Base-by-base conservation (phyloP, 805 yeast genomes). In the Wickerhamiella slavikovae region DNA sequence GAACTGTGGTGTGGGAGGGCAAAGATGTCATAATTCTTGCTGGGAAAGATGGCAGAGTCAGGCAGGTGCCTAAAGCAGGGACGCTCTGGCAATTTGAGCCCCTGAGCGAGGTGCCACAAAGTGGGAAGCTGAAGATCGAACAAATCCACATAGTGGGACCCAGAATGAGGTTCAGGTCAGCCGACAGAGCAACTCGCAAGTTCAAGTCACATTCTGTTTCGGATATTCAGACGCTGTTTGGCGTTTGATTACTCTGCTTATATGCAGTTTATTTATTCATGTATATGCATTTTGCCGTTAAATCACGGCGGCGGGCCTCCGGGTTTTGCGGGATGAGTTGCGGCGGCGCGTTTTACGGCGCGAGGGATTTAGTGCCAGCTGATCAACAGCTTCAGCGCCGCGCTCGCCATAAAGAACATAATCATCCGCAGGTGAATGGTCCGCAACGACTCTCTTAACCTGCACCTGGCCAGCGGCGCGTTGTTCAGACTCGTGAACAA, bases 1-100 rank as follows among this genome's bases (percentile, higher is more conserved):
- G 95, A 0, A 75, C 82, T 4, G 77, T 82, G 2, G 54, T 78
- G 2, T 77, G 89, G 75, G 95, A 82, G 45, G 64, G 85, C 6
- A 80, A 75, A 46, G 68, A 69, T 38, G 63, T 65, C 35, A 73
- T 78, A 43, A 61, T 78, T 2, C 43, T 80, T 27, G 69, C 71
- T 9, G 62, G 70, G 1, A 63, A 63, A 3, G 44, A 63, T 26
- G 30, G 34, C 26, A 33, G 31, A 18, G 28, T 43, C 22, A 62
- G 68, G 39, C 52, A 72, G 36, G 48, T 83, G 11, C 71, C 71
- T 21, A 83, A 83, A 45, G 61, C 60, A 31, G 76, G 76, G 2
- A 57, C 79, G 0, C 76, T 78, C 45, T n/a, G n/a, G n/a, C n/a
- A n/a, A n/a, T n/a, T n/a, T n/a, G n/a, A n/a, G n/a, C n/a, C n/a